Conservation (phyloP, 176 grass and related monocot species). For the Otatea glauca region DNA sequence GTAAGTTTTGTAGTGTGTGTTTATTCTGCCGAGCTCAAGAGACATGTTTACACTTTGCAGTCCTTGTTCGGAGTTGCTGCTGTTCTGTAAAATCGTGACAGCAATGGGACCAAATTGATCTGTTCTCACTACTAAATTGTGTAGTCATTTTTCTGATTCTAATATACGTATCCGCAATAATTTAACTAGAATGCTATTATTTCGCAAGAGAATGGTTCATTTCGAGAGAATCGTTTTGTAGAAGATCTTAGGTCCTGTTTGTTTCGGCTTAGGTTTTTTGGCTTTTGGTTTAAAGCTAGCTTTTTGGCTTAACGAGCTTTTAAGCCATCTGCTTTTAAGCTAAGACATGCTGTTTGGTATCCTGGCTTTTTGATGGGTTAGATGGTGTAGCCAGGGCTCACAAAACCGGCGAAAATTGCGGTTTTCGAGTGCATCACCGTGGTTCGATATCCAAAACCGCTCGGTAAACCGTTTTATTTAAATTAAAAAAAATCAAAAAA, state of each 20-base stretch:
- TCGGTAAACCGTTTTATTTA: no score
- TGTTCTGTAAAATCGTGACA: conserved; percentile 16
- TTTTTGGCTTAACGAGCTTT: no score
- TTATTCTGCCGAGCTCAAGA: conserved; percentile 20
- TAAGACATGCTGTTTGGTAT: no score
- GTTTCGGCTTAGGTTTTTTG: no score
- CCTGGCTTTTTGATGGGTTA: no score
- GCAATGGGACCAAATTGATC: conserved; percentile 10
- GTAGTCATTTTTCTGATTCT: not conserved
- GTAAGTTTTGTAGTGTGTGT: conserved; percentile 37
- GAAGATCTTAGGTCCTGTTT: not conserved
- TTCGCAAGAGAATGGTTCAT: not conserved
- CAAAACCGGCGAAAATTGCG: no score
- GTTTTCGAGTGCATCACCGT: no score
- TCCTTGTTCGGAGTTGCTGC: not conserved
- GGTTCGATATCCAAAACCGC: no score
- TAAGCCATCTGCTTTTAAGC: no score
- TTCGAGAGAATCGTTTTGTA: not conserved
- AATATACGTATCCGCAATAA: not conserved
- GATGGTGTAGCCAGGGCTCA: no score
- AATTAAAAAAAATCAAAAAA: no score
- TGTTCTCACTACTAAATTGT: not conserved
- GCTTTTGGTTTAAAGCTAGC: no score
- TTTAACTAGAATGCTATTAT: not conserved
- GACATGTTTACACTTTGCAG: not conserved